A percentile compares a stretch with the other conserved stretches of the same genome.
Evolutionary conservation across 2,329 filamentous ascomycete genomes (phyloP).

Genomic region (Aspergillus jensenii): DNA sequence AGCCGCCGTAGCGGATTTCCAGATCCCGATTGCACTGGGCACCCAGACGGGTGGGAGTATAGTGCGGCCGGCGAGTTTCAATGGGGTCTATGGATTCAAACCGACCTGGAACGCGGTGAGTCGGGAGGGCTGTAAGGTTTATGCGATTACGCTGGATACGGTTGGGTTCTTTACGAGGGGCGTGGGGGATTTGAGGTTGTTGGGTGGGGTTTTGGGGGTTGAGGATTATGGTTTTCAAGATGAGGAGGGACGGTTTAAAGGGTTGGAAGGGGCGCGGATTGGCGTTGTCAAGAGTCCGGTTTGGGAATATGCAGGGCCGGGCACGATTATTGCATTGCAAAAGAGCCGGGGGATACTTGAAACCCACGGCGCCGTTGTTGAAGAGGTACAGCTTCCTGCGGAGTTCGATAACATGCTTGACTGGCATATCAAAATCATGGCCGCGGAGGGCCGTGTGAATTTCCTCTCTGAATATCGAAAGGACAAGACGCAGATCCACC

Average conservation of each 20-base stretch:
- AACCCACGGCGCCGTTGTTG: slow-evolving; percentile 3
- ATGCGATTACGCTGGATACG: slow-evolving; percentile 61
- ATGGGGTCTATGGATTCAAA: slow-evolving; percentile 64
- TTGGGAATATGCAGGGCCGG: not conserved
- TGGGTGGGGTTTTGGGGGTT: slow-evolving; percentile 56
- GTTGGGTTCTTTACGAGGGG: slow-evolving; percentile 61
- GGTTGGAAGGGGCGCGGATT: not conserved
- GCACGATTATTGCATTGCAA: slow-evolving; percentile 13
- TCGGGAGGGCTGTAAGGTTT: slow-evolving; percentile 59
- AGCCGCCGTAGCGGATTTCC: slow-evolving; percentile 65
- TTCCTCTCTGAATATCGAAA: slow-evolving; percentile 9
- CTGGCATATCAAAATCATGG: slow-evolving; percentile 11
- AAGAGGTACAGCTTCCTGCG: not conserved
- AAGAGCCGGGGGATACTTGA: not conserved
- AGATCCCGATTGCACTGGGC: slow-evolving; percentile 60
- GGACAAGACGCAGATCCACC: not conserved
- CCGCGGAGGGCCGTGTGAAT: not conserved
- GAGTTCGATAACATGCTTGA: slow-evolving; percentile 3
- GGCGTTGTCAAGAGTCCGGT: slow-evolving; percentile 7
- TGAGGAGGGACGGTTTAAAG: not conserved
- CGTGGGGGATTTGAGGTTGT: slow-evolving; percentile 58
- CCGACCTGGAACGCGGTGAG: slow-evolving; percentile 66
- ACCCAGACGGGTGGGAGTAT: slow-evolving; percentile 67
- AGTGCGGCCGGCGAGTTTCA: slow-evolving; percentile 65
- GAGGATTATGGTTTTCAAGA: slow-evolving; percentile 45